Evolutionary conservation across 495 filamentous ascomycete genomes (phyloP), one percentile per base, ranked within the genome.

Genomic region (Jackrogersella minutella): DNA sequence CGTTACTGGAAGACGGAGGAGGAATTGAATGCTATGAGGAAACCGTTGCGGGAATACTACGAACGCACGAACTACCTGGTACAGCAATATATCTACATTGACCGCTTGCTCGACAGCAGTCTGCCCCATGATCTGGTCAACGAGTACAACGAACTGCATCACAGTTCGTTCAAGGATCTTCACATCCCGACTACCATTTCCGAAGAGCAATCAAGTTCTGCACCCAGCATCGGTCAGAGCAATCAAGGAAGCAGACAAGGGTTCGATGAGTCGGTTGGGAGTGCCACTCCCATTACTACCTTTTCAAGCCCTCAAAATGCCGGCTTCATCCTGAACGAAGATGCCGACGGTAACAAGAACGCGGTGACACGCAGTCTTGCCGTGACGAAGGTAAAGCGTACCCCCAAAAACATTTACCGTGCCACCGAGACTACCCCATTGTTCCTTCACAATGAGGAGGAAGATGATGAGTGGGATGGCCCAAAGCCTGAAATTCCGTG

Each of bases 61-160:
- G 88, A 93, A 74, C 85, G 90, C 5, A 93, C 85, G 69, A 97
- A 97, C 73, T 83, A 82, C 53, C 77, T 97, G 8, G 86, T 97
- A 50, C 89, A 92, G 58, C 90, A 92, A 67, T 97, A 97, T 73
- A 82, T 92, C 46, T 97, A 94, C 70, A 96, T 97, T 65, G 93
- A 97, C 75, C 85, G 90, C n/a, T 78, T 97, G 16, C 84, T 97
- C 31, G 93, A 96, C 75, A 96, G 92, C 10, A 93, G 92, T 5
- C 79, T 96, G 5, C 92, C 93, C 0, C 92, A 93, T 62, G 86
- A 90, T 70, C 79, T 97, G 13, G 86, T 97, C 50, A 91, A 95
- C 68, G 93, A 96, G 69, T 97, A 97, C 76, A 85, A 85, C 54
- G 72, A 86, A 43, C 77, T 85, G 58, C 70, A 78, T 24, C 63